Evolutionary conservation across 2,329 filamentous ascomycete genomes (phyloP), one percentile per base, ranked within the genome.

Genomic region (Neopestalotiopsis clavispora): DNA sequence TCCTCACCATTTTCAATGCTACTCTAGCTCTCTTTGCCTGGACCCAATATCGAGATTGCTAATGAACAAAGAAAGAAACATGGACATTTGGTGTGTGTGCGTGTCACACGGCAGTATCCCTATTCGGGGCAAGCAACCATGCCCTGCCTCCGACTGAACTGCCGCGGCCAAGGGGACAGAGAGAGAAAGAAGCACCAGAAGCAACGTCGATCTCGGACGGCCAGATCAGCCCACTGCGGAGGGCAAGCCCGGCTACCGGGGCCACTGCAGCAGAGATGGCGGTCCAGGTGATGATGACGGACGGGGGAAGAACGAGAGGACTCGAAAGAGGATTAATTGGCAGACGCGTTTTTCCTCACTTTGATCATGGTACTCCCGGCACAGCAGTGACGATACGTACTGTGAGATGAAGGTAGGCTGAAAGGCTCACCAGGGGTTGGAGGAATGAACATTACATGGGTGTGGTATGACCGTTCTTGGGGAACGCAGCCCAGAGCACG

Each of bases 131-230:
- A 28, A 28, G 23, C 30, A 12, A 38, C 45, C 49, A 20, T 23
- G n/a, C 64, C 23, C 28, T 56, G 65, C 52, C 23, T 49, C 65
- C 52, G 56, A 59, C n/a, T 28, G 65, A 60, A 67, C 56, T 67
- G 65, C 65, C 65, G 65, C 40, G 52, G 3, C 23, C 52, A 20
- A 60, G 32, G 65, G 45, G 30, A n/a, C 1, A 30, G n/a, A 32
- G 34, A 56, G 34, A 38, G 6, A 42, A 60, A 60, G 30, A 6
- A 59, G 13, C 23, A 28, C 23, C 23, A 67, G 65, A 60, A 67
- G 65, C 65, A 67, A 59, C 52, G 65, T 67, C 65, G 65, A 67
- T 67, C 65, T 67, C 65, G 34, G 65, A 40, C 65, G 40, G 13
- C 65, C 32, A 60, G 34, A n/a, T 45, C 56, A 67, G n/a, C 56